Conservation (phyloP, 441 rosid species). For the Geranium incanum region DNA sequence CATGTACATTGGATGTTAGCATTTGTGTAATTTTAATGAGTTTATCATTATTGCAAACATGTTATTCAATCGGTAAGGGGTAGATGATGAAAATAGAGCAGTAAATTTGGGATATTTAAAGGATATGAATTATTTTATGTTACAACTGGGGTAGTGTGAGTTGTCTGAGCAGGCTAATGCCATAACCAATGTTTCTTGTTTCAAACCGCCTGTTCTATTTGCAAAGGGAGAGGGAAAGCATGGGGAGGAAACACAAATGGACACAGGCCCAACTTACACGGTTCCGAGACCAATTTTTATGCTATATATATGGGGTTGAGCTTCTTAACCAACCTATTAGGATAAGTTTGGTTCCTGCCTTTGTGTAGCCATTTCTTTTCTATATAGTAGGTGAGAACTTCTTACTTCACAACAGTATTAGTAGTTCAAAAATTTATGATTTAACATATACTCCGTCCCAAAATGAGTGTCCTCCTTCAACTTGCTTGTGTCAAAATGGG, state of each 20-base stretch:
- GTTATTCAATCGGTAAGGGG: not conserved
- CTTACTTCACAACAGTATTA: not conserved
- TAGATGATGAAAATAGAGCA: not conserved
- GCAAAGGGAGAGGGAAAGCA: not conserved
- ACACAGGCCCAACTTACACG: not conserved
- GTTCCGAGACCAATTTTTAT: not conserved
- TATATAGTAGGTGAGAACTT: too few species aligned
- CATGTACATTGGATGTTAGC: slow-evolving; percentile 1
- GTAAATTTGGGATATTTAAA: not conserved
- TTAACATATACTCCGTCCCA: too few species aligned
- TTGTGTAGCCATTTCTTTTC: too few species aligned
- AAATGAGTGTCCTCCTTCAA: not conserved
- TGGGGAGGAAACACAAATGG: not conserved
- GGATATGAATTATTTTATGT: not conserved
- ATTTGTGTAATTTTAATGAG: not conserved
- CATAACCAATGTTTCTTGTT: not conserved
- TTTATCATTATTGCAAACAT: not conserved
- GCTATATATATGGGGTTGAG: not conserved
- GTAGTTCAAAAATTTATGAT: not conserved
- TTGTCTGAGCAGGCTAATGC: not conserved
- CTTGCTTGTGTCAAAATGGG: not conserved
- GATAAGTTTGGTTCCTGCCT: not conserved
- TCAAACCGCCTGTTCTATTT: not conserved
- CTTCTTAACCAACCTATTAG: not conserved
- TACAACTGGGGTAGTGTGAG: not conserved